These are phyloP conservation scores for Syncephalastrum sp. DNA, from an alignment of 371 early-diverging fungal species.

Conservation along the genomic window DNA sequence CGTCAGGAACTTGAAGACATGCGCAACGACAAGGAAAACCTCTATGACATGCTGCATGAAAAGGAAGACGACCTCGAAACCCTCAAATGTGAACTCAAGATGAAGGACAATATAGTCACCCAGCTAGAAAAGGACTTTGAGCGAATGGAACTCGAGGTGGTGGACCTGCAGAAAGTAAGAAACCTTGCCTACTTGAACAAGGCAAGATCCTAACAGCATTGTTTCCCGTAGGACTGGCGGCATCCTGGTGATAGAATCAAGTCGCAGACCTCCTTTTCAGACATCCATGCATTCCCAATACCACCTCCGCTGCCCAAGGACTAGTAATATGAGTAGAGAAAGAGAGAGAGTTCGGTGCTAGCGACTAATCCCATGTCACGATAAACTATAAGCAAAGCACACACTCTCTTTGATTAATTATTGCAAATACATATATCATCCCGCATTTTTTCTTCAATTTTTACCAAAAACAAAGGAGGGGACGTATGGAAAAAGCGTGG, in stretches of 20 bases:
- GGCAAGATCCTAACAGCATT: not conserved
- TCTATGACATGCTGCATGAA: slow-evolving; percentile 30
- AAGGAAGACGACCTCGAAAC: slow-evolving; percentile 43
- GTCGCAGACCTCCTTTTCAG: slow-evolving; percentile 28
- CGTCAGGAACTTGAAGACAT: slow-evolving; percentile 25
- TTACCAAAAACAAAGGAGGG: too few relatives aligned
- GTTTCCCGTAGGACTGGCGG: slow-evolving; percentile 16
- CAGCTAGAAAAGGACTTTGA: slow-evolving; percentile 49
- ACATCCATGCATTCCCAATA: slow-evolving; percentile 33
- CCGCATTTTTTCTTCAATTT: too few relatives aligned
- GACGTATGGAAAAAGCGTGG: too few relatives aligned
- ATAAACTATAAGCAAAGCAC: too few relatives aligned
- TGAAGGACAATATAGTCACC: slow-evolving; percentile 46
- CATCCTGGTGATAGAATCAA: slow-evolving; percentile 19
- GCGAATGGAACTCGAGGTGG: slow-evolving; percentile 39
- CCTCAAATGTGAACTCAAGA: slow-evolving; percentile 34
- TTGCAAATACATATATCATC: too few relatives aligned
- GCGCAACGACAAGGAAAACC: slow-evolving; percentile 24
- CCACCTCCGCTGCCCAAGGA: slow-evolving; percentile 24
- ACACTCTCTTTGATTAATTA: too few relatives aligned
- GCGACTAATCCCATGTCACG: too few relatives aligned
- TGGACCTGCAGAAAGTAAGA: slow-evolving; percentile 43
- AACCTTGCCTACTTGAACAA: not conserved
- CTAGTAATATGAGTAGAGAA: not conserved
- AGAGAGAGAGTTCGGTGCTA: not conserved